Conservation (phyloP, 2,329 filamentous ascomycete species). For the Erysiphe pulchra region DNA sequence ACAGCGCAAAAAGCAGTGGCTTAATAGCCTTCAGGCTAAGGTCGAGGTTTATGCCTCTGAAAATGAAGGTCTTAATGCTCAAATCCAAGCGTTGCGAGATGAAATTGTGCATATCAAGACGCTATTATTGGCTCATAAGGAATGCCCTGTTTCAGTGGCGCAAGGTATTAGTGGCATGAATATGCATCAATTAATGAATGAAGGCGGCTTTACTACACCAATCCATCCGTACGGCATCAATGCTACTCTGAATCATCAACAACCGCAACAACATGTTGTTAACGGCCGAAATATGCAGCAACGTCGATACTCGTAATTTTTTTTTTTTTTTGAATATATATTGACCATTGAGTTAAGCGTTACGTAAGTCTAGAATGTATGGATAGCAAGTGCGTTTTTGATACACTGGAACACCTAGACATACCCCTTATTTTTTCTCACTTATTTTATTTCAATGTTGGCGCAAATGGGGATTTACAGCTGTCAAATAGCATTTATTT, state of each 20-base stretch:
- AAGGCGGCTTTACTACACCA: constrained; percentile 4
- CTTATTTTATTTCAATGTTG: too few species aligned
- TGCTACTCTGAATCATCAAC: constrained; percentile 4
- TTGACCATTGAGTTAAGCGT: too few species aligned
- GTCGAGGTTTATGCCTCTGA: constrained; percentile 82
- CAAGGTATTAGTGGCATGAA: constrained; percentile 27
- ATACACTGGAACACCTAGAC: too few species aligned
- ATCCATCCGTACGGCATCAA: constrained; percentile 11
- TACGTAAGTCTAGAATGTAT: too few species aligned
- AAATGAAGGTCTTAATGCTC: constrained; percentile 65
- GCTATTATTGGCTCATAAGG: constrained; percentile 76
- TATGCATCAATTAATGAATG: constrained; percentile 21
- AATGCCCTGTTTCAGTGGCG: constrained; percentile 76
- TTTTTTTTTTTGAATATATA: background rate
- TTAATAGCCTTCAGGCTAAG: constrained; percentile 79
- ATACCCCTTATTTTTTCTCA: too few species aligned
- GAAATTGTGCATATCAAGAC: constrained; percentile 93
- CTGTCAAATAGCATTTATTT: too few species aligned
- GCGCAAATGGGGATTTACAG: too few species aligned
- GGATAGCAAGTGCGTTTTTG: too few species aligned
- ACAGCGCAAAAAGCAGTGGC: constrained; percentile 97
- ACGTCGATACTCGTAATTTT: constrained; percentile 7
- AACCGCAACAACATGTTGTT: constrained; percentile 5
- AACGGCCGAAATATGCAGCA: constrained; percentile 2
- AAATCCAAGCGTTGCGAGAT: constrained; percentile 64